A percentile compares a stretch with the other conserved stretches of the same genome.
phyloP scores from a whole-genome alignment of 805 yeast species.

The Saccharomycopsis olivae region DNA sequence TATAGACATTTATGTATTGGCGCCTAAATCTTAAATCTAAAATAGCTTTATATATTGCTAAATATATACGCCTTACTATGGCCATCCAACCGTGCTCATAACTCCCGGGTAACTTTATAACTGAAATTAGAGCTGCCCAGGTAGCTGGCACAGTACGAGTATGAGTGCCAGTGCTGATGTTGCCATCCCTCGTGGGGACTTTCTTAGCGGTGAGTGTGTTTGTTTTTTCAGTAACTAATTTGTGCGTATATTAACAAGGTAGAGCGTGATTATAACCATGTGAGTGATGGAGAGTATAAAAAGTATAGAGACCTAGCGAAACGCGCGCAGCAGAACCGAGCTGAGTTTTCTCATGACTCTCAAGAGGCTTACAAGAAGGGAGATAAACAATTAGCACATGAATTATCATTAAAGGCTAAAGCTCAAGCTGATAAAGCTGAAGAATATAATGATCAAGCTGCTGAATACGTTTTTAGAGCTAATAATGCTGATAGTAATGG shows the following conservation, averaged over 20 bases:
- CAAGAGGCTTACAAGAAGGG: slow-evolving; percentile 72
- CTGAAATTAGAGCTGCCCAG: too few relatives aligned
- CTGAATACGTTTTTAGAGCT: slow-evolving; percentile 77
- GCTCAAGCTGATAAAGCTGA: slow-evolving; percentile 52
- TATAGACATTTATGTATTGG: too few relatives aligned
- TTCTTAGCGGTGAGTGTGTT: slow-evolving; percentile 1
- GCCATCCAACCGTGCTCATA: too few relatives aligned
- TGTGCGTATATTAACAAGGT: background rate
- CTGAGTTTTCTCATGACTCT: slow-evolving; percentile 50
- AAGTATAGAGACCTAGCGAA: slow-evolving; percentile 59
- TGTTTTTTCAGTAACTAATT: background rate
- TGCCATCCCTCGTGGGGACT: background rate
- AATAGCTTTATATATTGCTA: too few relatives aligned
- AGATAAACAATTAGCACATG: slow-evolving; percentile 61
- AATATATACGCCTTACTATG: too few relatives aligned
- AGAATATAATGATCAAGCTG: slow-evolving; percentile 65
- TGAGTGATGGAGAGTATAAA: slow-evolving; percentile 54
- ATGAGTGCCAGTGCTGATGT: too few relatives aligned
- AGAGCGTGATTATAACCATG: slow-evolving; percentile 59
- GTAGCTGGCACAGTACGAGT: too few relatives aligned
- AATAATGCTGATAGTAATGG: slow-evolving; percentile 79
- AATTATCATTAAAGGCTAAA: slow-evolving; percentile 61
- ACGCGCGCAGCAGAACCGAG: slow-evolving; percentile 46
- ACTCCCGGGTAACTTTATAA: too few relatives aligned
- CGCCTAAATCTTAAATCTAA: too few relatives aligned